These are phyloP conservation scores for Dysphania ambrosioides DNA, from an alignment of 148 eudicot genomes.

Conservation along the genomic window DNA sequence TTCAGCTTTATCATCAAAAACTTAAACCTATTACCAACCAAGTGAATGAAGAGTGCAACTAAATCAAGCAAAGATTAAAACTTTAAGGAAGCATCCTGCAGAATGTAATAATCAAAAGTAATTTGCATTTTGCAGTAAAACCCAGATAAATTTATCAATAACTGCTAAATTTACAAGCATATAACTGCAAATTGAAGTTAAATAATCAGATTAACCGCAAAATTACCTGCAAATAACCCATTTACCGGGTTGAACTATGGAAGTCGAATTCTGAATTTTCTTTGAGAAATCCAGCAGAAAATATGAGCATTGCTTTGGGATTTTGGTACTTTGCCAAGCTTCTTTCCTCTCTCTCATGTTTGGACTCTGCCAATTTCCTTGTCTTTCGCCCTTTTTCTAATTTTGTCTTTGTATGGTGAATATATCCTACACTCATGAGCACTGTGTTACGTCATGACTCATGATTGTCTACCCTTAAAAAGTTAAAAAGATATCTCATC, in stretches of 20 bases:
- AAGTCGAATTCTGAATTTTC: background rate
- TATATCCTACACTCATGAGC: too few species aligned
- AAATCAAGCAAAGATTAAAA: slow-evolving; percentile 5
- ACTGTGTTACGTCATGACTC: too few species aligned
- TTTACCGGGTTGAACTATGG: background rate
- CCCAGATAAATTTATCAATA: background rate
- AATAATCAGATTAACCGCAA: background rate
- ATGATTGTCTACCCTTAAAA: too few species aligned
- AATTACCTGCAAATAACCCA: background rate
- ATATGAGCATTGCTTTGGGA: background rate
- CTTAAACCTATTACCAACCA: background rate
- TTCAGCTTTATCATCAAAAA: background rate
- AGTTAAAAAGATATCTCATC: too few species aligned
- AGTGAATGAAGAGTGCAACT: background rate
- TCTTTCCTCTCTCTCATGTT: too few species aligned
- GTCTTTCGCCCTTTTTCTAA: too few species aligned
- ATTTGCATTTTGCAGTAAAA: background rate
- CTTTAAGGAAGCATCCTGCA: background rate
- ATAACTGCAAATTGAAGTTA: background rate
- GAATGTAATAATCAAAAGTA: background rate
- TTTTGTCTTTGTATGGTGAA: too few species aligned
- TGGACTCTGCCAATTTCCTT: too few species aligned
- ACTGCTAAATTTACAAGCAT: background rate
- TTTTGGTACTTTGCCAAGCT: background rate
- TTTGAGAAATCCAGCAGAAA: too few species aligned